Conservation (phyloP, 192 early-diverging fungal genomes). For the Glomus cerebriforme region DNA sequence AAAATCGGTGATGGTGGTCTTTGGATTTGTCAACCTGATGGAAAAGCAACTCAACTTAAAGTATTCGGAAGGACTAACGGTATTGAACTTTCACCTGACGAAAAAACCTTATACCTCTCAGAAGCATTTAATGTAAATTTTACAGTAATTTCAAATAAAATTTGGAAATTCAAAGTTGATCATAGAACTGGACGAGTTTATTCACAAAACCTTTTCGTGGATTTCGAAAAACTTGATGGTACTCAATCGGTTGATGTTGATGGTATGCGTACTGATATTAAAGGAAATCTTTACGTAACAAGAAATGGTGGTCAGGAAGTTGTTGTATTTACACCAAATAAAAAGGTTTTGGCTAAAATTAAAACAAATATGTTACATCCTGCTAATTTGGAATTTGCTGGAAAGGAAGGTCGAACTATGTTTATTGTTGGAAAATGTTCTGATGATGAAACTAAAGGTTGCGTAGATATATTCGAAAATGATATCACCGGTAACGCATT, state of each 20-base stretch:
- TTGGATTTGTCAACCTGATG: slow-evolving; percentile 29
- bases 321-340: slow-evolving; percentile 46
- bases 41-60: slow-evolving; percentile 42
- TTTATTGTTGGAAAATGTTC: slow-evolving; percentile 55
- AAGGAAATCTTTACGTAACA: slow-evolving; percentile 58
- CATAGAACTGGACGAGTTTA: slow-evolving; percentile 35
- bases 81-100: slow-evolving; percentile 58
- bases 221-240: slow-evolving; percentile 50
- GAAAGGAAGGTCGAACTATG: slow-evolving; percentile 44
- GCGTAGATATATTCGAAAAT: slow-evolving; percentile 37
- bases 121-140: slow-evolving; percentile 49
- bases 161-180: slow-evolving; percentile 51
- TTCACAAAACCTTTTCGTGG: slow-evolving; percentile 40
- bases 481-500: background rate
- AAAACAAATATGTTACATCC: slow-evolving; percentile 35
- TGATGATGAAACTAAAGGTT: slow-evolving; percentile 44
- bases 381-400: slow-evolving; percentile 56
- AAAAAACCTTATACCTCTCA: slow-evolving; percentile 56
- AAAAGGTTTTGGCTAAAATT: slow-evolving; percentile 43
- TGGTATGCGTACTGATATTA: slow-evolving; percentile 55
- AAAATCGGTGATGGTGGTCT: slow-evolving; percentile 26
- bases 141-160: slow-evolving; percentile 46
- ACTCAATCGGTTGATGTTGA: slow-evolving; percentile 51
- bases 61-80: slow-evolving; percentile 56
- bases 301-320: slow-evolving; percentile 54